These are phyloP conservation scores for Oryza glumipatula DNA, from an alignment of 176 grass and related monocot genomes.

Conservation along the genomic window DNA sequence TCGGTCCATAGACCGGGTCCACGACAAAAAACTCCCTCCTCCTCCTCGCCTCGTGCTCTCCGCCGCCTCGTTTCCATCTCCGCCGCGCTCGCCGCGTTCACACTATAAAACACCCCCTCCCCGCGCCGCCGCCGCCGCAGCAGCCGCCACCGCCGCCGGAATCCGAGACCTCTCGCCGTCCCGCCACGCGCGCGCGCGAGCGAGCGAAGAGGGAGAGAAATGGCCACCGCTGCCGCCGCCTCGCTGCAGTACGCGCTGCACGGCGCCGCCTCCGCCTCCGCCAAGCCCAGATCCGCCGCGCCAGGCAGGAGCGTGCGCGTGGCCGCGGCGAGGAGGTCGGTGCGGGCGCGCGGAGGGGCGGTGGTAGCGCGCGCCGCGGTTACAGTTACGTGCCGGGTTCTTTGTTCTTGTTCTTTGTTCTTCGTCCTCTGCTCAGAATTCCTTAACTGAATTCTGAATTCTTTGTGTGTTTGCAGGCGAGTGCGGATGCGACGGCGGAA, in stretches of 20 bases:
- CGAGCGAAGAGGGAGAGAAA: neutral
- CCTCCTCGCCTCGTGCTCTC: slow-evolving; percentile 33
- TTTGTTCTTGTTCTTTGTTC: too few species aligned
- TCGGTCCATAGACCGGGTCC: neutral
- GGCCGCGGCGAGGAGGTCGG: slow-evolving; percentile 17
- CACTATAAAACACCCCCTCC: slow-evolving; percentile 19
- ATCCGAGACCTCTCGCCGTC: neutral
- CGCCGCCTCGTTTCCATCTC: slow-evolving; percentile 43
- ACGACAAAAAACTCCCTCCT: neutral
- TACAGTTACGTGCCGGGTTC: slow-evolving; percentile 38
- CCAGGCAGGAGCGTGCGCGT: slow-evolving; percentile 40
- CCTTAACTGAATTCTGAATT: neutral
- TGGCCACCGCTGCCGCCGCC: slow-evolving; percentile 27
- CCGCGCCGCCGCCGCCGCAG: slow-evolving; percentile 2
- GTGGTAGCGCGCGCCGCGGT: slow-evolving; percentile 33
- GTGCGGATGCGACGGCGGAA: slow-evolving; percentile 24
- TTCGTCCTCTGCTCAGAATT: too few species aligned
- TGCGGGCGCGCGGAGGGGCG: slow-evolving; percentile 30
- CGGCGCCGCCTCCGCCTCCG: slow-evolving; percentile 16
- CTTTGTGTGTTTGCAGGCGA: slow-evolving; percentile 36
- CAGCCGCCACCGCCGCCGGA: neutral
- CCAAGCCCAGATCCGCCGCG: slow-evolving; percentile 37
- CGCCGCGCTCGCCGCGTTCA: neutral
- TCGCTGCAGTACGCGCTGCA: slow-evolving; percentile 28
- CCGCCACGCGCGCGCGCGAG: neutral